Base-by-base conservation (phyloP, 345 rosid genomes). In the Psidium friedrichsthalianum region DNA sequence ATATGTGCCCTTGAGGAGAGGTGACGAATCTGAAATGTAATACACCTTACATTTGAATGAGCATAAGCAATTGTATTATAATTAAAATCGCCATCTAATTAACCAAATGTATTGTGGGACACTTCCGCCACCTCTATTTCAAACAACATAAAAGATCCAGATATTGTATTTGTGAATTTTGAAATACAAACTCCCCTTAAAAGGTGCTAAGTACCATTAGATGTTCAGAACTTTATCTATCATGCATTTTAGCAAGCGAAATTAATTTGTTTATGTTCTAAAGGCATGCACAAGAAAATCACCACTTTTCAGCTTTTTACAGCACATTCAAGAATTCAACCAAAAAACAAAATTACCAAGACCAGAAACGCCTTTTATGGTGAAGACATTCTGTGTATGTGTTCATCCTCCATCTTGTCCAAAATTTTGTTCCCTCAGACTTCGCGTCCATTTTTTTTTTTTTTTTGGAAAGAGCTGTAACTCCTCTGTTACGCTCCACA, bases 1-100 rank as follows among this genome's bases (percentile, higher is more conserved):
- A 78, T 83, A 74, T 91, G 92, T 83, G 98, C 98, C 91, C 92
- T 94, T 84, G 94, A 90, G 83, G 93, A 92, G 87, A 93, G 93
- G 53, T 84, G 89, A 86, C 93, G 92, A 74, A 92, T 90, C 96
- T 94, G 82, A 82, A 86, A 85, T 59, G 86, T 27, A 82, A 82
- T 82, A 83, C 27, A 82, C 83, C 59, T 83, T 51, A 80, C 49
- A 52, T n/a, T 74, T 64, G 78, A 64, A 64, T 16, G 12, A 69
- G 78, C 12, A 18, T 32, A 69, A 32, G 83, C 83, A 32, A 69
- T 69, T 69, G 24, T 69, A 29, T 27, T 5, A 14, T 61, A 32
- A 61, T 69, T 36, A 69, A 44, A 24, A 18, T 32, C 18, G 78
- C 24, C 47, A 64, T 3, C 78, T 64, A 64, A 32, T 32, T 3